Percentiles rank a stretch among this genome's conserved stretches.
These are phyloP conservation scores for Ochetophila trinervis DNA, from an alignment of 306 rosid genomes.

Conservation along the genomic window DNA sequence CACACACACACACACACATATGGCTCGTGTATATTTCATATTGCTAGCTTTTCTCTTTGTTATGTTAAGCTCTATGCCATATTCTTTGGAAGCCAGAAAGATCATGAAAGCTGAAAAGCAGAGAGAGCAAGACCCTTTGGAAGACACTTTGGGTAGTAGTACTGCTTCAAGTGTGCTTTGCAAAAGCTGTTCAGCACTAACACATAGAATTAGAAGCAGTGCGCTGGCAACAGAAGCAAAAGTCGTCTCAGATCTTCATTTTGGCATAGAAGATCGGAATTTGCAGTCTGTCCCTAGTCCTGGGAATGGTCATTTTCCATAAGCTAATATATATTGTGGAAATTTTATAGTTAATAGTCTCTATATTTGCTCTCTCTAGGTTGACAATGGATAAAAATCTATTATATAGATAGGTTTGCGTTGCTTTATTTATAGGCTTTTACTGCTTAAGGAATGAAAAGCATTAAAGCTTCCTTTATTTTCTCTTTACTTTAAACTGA, in stretches of 20 bases:
- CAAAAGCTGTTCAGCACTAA: not conserved
- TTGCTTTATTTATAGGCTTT: too few species aligned
- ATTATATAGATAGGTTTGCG: too few species aligned
- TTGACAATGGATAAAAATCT: too few species aligned
- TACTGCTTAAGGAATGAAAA: too few species aligned
- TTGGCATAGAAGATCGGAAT: conserved; percentile 12
- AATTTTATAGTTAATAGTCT: too few species aligned
- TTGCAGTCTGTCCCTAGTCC: conserved; percentile 6
- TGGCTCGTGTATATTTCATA: not conserved
- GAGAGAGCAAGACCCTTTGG: not conserved
- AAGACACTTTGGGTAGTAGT: not conserved
- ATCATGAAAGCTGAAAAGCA: not conserved
- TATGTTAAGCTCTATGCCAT: not conserved
- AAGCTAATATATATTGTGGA: too few species aligned
- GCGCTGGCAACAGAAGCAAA: not conserved
- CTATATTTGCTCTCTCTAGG: too few species aligned
- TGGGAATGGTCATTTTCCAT: not conserved
- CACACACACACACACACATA: too few species aligned
- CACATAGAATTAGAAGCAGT: too few species aligned
- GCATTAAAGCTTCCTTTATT: too few species aligned
- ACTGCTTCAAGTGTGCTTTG: not conserved
- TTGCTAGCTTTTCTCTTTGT: not conserved
- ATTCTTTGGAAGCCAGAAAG: not conserved
- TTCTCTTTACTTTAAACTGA: too few species aligned
- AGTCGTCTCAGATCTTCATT: not conserved